Evolutionary conservation across 495 filamentous ascomycete genomes (phyloP).

Genomic region (Lepidopterella palustris): DNA sequence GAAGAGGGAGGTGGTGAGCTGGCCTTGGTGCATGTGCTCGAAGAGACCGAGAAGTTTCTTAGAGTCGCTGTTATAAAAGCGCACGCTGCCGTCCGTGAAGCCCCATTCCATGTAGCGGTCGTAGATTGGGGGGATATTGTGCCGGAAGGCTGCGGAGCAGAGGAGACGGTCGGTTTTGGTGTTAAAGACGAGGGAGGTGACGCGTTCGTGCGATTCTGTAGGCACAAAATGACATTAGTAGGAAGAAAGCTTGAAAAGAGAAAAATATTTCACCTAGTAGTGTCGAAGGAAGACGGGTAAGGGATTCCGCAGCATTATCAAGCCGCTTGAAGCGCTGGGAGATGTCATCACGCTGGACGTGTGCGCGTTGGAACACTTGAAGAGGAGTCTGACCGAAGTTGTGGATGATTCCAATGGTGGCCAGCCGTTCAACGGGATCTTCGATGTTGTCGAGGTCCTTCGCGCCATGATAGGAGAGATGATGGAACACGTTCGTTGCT

Average conservation of each 20-base stretch:
- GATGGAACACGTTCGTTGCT: constrained; percentile 90
- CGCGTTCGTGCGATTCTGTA: constrained; percentile 67
- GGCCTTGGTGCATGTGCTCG: constrained; percentile 86
- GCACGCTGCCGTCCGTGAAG: constrained; percentile 83
- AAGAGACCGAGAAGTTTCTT: constrained; percentile 74
- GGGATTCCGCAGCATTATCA: constrained; percentile 67
- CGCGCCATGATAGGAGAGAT: constrained; percentile 88
- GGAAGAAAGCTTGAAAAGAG: background rate
- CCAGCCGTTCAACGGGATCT: constrained; percentile 74
- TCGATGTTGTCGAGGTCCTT: constrained; percentile 87
- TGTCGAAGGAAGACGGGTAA: constrained; percentile 75
- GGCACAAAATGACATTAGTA: constrained; percentile 24
- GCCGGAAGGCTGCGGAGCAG: constrained; percentile 70
- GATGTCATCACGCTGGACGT: constrained; percentile 64
- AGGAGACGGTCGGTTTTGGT: constrained; percentile 75
- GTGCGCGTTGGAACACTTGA: constrained; percentile 80
- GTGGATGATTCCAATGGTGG: constrained; percentile 92
- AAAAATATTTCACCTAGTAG: constrained; percentile 50
- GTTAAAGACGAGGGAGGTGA: constrained; percentile 72
- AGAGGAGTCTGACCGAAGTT: constrained; percentile 97
- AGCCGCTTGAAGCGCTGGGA: constrained; percentile 56
- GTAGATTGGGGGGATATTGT: constrained; percentile 79
- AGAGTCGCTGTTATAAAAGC: constrained; percentile 78
- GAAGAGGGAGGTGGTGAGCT: constrained; percentile 72
- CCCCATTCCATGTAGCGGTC: constrained; percentile 96